A percentile compares a stretch with the other conserved stretches of the same genome.
These are phyloP conservation scores for Wickerhamiella shivajii DNA, from an alignment of 805 yeast genomes.

Conservation along the genomic window DNA sequence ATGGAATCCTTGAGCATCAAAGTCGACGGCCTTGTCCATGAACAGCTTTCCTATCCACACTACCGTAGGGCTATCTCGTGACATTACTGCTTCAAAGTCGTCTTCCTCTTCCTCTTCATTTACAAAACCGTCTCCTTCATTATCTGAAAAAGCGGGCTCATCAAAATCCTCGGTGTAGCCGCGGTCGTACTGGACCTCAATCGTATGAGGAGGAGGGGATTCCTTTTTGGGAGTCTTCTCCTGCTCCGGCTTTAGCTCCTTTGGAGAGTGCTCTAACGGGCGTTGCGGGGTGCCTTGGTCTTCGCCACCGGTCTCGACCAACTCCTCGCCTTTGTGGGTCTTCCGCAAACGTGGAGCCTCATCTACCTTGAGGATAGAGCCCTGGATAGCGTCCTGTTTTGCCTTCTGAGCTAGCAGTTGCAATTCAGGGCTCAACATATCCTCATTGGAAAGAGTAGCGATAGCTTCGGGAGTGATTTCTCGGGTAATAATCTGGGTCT, in stretches of 20 bases:
- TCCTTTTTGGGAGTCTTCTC: conserved; percentile 8
- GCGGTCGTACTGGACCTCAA: neutral
- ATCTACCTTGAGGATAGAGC: conserved; percentile 48
- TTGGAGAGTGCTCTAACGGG: conserved; percentile 5
- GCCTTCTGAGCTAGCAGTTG: conserved; percentile 57
- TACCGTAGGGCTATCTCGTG: conserved; percentile 7
- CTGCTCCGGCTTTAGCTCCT: conserved; percentile 5
- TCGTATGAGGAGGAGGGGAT: neutral
- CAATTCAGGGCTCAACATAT: conserved; percentile 63
- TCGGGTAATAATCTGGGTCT: conserved; percentile 42
- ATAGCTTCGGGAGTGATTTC: conserved; percentile 41
- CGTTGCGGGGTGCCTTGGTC: neutral
- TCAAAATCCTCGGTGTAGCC: neutral
- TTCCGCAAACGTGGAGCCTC: conserved; percentile 53
- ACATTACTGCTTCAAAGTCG: conserved; percentile 23
- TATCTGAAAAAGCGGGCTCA: neutral
- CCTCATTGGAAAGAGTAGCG: conserved; percentile 54
- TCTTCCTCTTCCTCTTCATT: conserved; percentile 25
- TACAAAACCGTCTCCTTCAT: neutral
- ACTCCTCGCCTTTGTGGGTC: conserved; percentile 80
- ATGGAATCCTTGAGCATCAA: conserved; percentile 29
- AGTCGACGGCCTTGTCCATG: conserved; percentile 37
- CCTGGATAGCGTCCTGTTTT: conserved; percentile 50
- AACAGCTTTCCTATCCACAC: conserved; percentile 35
- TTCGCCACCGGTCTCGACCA: conserved; percentile 32